phyloP scores from a whole-genome alignment of 2,329 filamentous ascomycete species.

The Nannizzia gypsea region DNA sequence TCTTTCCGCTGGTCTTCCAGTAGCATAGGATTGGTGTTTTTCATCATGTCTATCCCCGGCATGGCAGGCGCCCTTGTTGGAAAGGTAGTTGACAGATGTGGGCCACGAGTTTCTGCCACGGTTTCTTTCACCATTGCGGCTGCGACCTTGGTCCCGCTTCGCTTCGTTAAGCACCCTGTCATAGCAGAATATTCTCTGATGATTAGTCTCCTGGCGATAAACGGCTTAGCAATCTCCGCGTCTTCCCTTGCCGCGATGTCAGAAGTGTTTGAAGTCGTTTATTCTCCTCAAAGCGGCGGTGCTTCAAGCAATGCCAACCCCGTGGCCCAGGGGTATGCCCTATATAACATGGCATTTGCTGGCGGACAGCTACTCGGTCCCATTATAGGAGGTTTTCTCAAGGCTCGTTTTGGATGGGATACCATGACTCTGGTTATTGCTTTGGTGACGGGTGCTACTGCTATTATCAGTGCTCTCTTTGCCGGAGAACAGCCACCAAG shows the following conservation, averaged over 20 bases:
- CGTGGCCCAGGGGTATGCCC: slow-evolving; percentile 46
- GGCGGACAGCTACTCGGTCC: slow-evolving; percentile 50
- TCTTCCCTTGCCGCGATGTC: background rate
- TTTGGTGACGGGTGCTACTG: background rate
- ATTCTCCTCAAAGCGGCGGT: background rate
- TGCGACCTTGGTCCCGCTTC: background rate
- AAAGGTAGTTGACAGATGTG: background rate
- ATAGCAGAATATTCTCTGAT: background rate
- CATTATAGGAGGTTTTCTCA: slow-evolving; percentile 40
- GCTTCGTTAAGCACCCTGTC: background rate
- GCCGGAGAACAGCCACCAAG: background rate
- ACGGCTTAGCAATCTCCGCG: background rate
- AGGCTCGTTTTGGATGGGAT: slow-evolving; percentile 25
- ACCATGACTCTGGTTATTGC: background rate
- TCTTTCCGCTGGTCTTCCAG: background rate
- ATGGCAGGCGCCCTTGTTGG: background rate
- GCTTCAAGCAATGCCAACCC: background rate
- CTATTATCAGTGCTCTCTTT: background rate
- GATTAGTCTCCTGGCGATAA: background rate
- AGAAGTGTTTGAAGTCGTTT: background rate
- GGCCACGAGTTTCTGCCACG: background rate
- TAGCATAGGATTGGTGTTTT: background rate
- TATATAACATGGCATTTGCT: slow-evolving; percentile 53
- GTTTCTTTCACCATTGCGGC: background rate
- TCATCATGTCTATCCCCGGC: background rate